phyloP scores from a whole-genome alignment of 495 filamentous ascomycete species.

The Halenospora varia region DNA sequence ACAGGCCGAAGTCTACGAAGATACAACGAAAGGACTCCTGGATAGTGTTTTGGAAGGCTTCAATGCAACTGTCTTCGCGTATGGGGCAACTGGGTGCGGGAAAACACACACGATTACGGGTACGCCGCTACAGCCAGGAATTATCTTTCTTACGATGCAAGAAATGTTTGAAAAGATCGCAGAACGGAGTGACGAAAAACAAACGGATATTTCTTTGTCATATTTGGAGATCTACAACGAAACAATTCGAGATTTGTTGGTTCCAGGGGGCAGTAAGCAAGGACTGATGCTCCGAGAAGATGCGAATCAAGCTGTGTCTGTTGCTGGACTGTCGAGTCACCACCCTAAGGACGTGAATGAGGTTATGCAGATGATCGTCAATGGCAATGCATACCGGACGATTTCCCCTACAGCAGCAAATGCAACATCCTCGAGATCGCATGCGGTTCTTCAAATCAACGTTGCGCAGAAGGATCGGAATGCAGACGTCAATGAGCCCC shows the following conservation, averaged over 20 bases:
- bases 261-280: slow-evolving; percentile 79
- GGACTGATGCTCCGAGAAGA: slow-evolving; percentile 94
- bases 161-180: slow-evolving; percentile 93
- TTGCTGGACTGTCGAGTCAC: slow-evolving; percentile 88
- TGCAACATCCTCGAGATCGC: slow-evolving; percentile 94
- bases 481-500: slow-evolving; percentile 87
- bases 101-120: slow-evolving; percentile 99
- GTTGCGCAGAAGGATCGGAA: slow-evolving; percentile 91
- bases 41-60: slow-evolving; percentile 96
- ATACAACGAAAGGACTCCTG: slow-evolving; percentile 81
- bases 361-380: slow-evolving; percentile 99
- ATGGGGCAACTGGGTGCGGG: slow-evolving; percentile 95
- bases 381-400: slow-evolving; percentile 89
- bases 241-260: slow-evolving; percentile 91
- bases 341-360: slow-evolving; percentile 79
- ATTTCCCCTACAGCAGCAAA: slow-evolving; percentile 98
- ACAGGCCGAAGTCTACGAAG: slow-evolving; percentile 93
- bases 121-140: slow-evolving; percentile 87
- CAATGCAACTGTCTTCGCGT: slow-evolving; percentile 98
- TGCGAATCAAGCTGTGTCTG: slow-evolving; percentile 86
- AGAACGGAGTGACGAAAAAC: slow-evolving; percentile 80
- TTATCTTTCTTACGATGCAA: slow-evolving; percentile 98
- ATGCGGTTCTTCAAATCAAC: slow-evolving; percentile 98
- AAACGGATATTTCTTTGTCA: slow-evolving; percentile 85
- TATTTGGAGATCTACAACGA: slow-evolving; percentile 99